Conservation (phyloP, 805 yeast genomes). For the Barnettozyma pratensis region DNA sequence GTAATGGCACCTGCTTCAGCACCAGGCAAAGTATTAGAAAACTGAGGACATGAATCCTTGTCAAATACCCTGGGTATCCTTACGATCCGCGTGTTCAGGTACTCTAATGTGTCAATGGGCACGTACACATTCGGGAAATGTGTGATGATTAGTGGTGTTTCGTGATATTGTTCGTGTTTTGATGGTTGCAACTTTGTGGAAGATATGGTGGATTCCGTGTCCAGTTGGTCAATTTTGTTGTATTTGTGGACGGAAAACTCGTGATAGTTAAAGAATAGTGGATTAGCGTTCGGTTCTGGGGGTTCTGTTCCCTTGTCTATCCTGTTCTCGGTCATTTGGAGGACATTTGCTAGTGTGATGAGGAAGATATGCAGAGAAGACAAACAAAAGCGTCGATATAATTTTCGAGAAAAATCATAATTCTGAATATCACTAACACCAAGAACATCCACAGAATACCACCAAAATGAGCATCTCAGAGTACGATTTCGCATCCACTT, state of each 20-base stretch:
- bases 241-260: slow-evolving; percentile 43
- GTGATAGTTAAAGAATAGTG: slow-evolving; percentile 61
- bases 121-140: slow-evolving; percentile 63
- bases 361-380: background rate
- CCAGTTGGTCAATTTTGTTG: slow-evolving; percentile 12
- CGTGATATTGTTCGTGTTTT: slow-evolving; percentile 13
- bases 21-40: slow-evolving; percentile 54
- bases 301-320: slow-evolving; percentile 13
- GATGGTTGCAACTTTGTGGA: background rate
- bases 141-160: slow-evolving; percentile 42
- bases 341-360: background rate
- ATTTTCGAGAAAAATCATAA: background rate
- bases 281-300: slow-evolving; percentile 20
- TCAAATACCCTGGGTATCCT: slow-evolving; percentile 54
- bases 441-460: background rate
- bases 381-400: too few species aligned
- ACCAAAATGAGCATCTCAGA: slow-evolving; percentile 15
- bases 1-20: slow-evolving; percentile 56
- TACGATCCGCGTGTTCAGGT: slow-evolving; percentile 47
- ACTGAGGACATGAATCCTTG: slow-evolving; percentile 43
- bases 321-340: slow-evolving; percentile 6
- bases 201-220: background rate
- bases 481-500: slow-evolving; percentile 16
- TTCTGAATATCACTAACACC: background rate
- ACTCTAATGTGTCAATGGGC: slow-evolving; percentile 26